Evolutionary conservation across 345 rosid genomes (phyloP), one percentile per base, ranked within the genome.

Genomic region (Eucalyptus cloeziana): DNA sequence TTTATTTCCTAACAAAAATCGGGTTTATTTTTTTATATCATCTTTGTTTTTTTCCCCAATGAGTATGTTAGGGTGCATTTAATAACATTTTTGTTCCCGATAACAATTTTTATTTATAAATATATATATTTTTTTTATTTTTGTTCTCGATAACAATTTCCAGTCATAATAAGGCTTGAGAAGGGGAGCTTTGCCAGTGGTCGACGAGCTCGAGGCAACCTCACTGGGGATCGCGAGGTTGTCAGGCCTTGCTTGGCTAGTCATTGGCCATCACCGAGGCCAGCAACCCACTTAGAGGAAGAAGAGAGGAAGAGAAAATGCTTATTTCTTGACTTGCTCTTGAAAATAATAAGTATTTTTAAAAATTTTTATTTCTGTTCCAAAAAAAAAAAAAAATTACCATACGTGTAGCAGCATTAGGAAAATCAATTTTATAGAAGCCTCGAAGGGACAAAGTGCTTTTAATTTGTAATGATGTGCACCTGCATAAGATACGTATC

Each of bases 61-160:
- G 10, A 67, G 10, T 31, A n/a, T n/a, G 40, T 31, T 31, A 7
- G 3, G 25, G 5, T 52, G 10, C 58, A 21, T 52, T 52, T 52
- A 52, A 52, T 52, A 52, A 52, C 1, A 2, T 52, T 52, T 52
- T 1, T 52, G 2, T 7, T 52, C 1, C 1, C 1, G 8, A 17
- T 0, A 21, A 52, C 0, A 19, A 52, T 52, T 21, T 52, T 52
- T 52, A 4, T 21, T 52, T 7, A 21, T 0, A 19, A 21, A 19
- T 1, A 7, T 37, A 37, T 40, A 4, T 40, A 0, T 19, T 52
- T 52, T 52, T 52, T 19, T 0, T 52, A 17, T 17, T 51, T 17
- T 1, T 19, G 0, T 19, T 19, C 0, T 19, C 1, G 1, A 0
- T 0, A 52, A 52, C 2, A 19, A 52, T 52, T 52, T 52, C 25